phyloP scores from a whole-genome alignment of 352 stramenopile genomes.

The Halophytophthora batemanensis region DNA sequence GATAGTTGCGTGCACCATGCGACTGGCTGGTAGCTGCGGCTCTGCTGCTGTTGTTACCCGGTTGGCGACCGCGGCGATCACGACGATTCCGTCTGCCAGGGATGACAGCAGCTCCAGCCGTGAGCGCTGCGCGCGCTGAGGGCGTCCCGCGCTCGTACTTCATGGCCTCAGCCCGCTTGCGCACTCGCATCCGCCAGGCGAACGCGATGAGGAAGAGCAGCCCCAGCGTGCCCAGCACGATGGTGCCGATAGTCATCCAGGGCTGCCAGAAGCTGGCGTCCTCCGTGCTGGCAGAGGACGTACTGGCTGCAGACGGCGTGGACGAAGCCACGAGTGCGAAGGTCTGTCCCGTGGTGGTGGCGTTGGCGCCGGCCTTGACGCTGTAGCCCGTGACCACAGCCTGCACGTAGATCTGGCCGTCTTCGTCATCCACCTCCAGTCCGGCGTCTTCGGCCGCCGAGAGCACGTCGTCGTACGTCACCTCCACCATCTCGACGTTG shows the following conservation, averaged over 20 bases:
- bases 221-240: constrained; percentile 44
- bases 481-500: constrained; percentile 80
- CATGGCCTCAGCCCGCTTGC: constrained; percentile 19
- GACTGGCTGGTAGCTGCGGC: constrained; percentile 6
- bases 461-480: constrained; percentile 50
- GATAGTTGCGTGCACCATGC: constrained; percentile 27
- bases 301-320: constrained; percentile 40
- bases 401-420: constrained; percentile 51
- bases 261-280: constrained; percentile 55
- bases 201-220: constrained; percentile 57
- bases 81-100: constrained; percentile 4
- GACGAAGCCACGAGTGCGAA: constrained; percentile 82
- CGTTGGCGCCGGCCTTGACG: constrained; percentile 54
- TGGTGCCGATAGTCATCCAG: constrained; percentile 69
- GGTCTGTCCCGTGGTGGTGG: constrained; percentile 42
- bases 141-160: constrained; percentile 16
- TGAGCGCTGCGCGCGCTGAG: constrained; percentile 8
- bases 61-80: constrained; percentile 8
- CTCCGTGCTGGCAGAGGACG: constrained; percentile 5
- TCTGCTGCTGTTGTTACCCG: constrained; percentile 1
- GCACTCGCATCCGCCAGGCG: constrained; percentile 41
- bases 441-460: constrained; percentile 25
- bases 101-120: constrained; percentile 3
- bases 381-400: constrained; percentile 58
- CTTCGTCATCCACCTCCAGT: constrained; percentile 23